Conservation (phyloP, 257 asterid species). For the Lantana camara region DNA sequence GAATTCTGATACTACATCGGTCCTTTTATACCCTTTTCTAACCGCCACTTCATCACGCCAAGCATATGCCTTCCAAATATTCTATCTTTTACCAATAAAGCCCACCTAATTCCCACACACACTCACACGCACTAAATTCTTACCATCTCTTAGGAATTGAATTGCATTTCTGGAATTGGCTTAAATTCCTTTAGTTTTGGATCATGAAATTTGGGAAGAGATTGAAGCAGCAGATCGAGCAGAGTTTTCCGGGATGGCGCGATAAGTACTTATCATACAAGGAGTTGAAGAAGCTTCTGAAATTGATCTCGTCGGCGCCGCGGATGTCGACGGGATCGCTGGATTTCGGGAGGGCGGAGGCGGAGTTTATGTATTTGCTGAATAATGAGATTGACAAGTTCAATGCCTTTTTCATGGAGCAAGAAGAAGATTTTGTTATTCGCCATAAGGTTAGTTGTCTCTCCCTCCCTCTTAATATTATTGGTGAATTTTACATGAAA, state of each 20-base stretch:
- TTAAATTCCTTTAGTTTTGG: no score
- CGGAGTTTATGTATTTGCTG: conserved; percentile 67
- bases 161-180: neutral
- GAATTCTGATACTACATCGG: conserved; percentile 48
- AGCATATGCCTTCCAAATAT: conserved; percentile 91
- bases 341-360: conserved; percentile 54
- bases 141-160: no score
- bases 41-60: conserved; percentile 68
- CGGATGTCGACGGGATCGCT: conserved; percentile 39
- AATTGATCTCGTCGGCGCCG: conserved; percentile 49
- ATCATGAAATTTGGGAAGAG: conserved; percentile 92
- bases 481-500: no score
- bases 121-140: no score
- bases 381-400: conserved; percentile 87
- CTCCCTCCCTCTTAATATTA: neutral
- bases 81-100: conserved; percentile 38
- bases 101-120: conserved; percentile 25
- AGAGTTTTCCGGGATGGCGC: conserved; percentile 80
- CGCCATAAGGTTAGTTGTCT: conserved; percentile 61
- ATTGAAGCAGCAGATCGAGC: conserved; percentile 74
- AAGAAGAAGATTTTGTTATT: conserved; percentile 90
- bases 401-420: conserved; percentile 82
- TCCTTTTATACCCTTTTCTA: conserved; percentile 32
- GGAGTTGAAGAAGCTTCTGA: conserved; percentile 73
- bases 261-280: conserved; percentile 79